Evolutionary conservation across 306 rosid genomes (phyloP).

Genomic region (Astragalus membranaceus): DNA sequence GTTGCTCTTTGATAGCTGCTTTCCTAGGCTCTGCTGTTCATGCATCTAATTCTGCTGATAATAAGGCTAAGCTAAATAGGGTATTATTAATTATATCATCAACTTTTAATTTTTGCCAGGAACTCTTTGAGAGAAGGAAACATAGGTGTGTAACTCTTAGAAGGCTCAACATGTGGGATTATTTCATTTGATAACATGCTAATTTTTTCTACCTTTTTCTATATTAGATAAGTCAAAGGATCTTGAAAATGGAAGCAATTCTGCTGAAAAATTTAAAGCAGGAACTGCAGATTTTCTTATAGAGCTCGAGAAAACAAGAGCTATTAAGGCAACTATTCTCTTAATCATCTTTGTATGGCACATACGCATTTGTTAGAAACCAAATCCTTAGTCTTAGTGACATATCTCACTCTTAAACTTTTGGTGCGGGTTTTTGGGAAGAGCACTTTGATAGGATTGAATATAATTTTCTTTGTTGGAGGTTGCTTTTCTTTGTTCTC

Average conservation of each 20-base stretch:
- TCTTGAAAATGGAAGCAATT: slow-evolving; percentile 29
- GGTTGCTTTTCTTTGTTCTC: slow-evolving; percentile 78
- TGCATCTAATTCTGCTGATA: slow-evolving; percentile 73
- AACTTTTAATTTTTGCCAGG: too few species aligned
- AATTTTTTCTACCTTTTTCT: background rate
- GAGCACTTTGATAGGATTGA: too few species aligned
- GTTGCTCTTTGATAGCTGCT: slow-evolving; percentile 78
- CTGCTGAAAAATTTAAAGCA: slow-evolving; percentile 32
- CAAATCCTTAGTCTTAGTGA: too few species aligned
- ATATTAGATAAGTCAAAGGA: slow-evolving; percentile 35
- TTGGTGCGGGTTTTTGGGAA: too few species aligned
- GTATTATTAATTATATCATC: too few species aligned
- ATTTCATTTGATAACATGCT: background rate
- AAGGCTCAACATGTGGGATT: background rate
- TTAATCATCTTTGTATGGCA: too few species aligned
- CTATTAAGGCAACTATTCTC: too few species aligned
- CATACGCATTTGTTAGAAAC: too few species aligned
- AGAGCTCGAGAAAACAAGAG: too few species aligned
- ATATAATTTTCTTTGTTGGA: slow-evolving; percentile 71
- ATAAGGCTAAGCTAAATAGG: slow-evolving; percentile 57
- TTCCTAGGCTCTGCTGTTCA: slow-evolving; percentile 83
- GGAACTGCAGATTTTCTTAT: slow-evolving; percentile 73
- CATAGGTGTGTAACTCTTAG: slow-evolving; percentile 29
- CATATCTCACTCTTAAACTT: too few species aligned
- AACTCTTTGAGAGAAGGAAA: slow-evolving; percentile 17